phyloP scores from a whole-genome alignment of 257 asterid genomes.

The Scutellaria baicalensis region DNA sequence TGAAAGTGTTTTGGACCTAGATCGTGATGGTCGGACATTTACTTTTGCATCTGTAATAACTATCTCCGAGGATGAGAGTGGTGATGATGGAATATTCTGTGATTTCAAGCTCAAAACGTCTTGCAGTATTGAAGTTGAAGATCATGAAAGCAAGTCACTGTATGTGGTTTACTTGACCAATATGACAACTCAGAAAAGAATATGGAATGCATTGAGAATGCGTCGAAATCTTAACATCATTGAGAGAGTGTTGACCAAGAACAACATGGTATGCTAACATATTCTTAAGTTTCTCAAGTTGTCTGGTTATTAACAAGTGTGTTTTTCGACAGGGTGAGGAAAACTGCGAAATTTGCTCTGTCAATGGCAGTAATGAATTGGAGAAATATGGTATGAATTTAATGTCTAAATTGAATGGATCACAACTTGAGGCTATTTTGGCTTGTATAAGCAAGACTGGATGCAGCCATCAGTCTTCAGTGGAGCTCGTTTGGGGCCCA shows the following conservation, averaged over 20 bases:
- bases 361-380: neutral
- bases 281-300: no score
- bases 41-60: conserved; percentile 36
- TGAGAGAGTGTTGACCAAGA: conserved; percentile 20
- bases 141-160: neutral
- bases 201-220: conserved; percentile 44
- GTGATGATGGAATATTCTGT: neutral
- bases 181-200: conserved; percentile 24
- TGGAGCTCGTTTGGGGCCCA: conserved; percentile 57
- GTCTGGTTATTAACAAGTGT: neutral
- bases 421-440: conserved; percentile 34
- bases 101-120: conserved; percentile 22
- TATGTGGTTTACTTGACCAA: conserved; percentile 40
- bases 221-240: conserved; percentile 25
- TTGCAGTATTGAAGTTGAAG: neutral
- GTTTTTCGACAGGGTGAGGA: conserved; percentile 22
- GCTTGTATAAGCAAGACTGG: conserved; percentile 13
- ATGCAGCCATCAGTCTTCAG: conserved; percentile 22
- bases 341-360: conserved; percentile 20
- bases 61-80: conserved; percentile 15
- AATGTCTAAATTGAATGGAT: conserved; percentile 30
- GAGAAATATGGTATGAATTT: conserved; percentile 1
- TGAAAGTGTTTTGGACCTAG: conserved; percentile 28
- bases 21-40: conserved; percentile 17
- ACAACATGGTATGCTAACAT: conserved; percentile 27